phyloP scores from a whole-genome alignment of 2,329 filamentous ascomycete genomes.

The Paraphaeosphaeria sporulosa region DNA sequence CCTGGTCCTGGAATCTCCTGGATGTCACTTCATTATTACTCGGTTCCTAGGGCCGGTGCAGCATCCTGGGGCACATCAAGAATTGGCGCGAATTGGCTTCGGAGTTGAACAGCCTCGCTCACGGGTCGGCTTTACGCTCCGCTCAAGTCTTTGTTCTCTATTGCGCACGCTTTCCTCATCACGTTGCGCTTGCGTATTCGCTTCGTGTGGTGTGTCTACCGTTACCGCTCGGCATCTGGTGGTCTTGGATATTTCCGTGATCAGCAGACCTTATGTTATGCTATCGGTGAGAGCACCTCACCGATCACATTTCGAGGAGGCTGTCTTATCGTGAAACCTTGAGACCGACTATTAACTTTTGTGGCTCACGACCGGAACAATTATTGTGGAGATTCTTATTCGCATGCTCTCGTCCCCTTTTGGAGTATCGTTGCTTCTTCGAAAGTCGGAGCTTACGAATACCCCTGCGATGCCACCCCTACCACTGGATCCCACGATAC shows the following conservation, averaged over 20 bases:
- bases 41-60: not conserved
- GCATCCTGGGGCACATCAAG: not conserved
- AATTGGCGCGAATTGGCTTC: not conserved
- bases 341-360: not conserved
- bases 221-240: conserved; percentile 17
- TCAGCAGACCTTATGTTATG: conserved; percentile 19
- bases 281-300: not conserved
- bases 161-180: conserved; percentile 10
- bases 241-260: conserved; percentile 13
- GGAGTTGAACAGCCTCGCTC: not conserved
- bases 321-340: not conserved
- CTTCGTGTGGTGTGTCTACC: conserved; percentile 16
- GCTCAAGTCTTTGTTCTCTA: not conserved
- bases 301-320: not conserved
- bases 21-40: not conserved
- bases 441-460: not conserved
- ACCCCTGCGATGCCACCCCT: not conserved
- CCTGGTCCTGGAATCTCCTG: conserved; percentile 5
- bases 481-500: not conserved
- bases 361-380: not conserved
- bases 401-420: not conserved
- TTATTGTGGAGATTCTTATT: not conserved
- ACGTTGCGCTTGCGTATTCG: conserved; percentile 15
- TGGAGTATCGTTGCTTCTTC: not conserved
- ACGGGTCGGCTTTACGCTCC: conserved; percentile 1